These are phyloP conservation scores for Diaporthe caulivora DNA, from an alignment of 2,329 filamentous ascomycete species.

Conservation along the genomic window DNA sequence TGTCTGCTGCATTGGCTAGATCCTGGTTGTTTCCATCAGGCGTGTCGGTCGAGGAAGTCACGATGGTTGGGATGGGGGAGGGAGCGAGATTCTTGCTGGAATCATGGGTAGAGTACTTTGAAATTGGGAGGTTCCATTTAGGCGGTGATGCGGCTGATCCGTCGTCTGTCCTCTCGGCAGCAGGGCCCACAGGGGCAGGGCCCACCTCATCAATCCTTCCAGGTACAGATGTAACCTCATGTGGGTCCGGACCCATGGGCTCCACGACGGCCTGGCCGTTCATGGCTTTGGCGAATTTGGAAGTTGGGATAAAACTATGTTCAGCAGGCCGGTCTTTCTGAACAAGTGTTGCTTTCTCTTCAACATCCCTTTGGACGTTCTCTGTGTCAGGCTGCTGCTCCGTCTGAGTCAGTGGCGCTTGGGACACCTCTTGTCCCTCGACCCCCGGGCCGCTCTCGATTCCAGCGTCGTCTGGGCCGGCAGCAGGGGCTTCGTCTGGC, in stretches of 20 bases:
- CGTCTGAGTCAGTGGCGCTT: conserved; percentile 34
- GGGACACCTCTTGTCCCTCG: conserved; percentile 33
- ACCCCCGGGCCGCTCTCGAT: conserved; percentile 11
- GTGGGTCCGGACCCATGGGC: conserved; percentile 39
- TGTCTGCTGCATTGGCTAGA: conserved; percentile 36
- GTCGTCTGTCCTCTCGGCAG: conserved; percentile 40
- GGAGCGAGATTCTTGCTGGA: conserved; percentile 41
- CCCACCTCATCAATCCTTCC: conserved; percentile 41
- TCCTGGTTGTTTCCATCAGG: conserved; percentile 40
- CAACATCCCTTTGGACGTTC: conserved; percentile 18
- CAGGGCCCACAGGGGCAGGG: conserved; percentile 38
- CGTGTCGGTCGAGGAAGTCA: conserved; percentile 38
- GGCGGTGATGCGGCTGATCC: conserved; percentile 39
- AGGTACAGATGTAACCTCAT: conserved; percentile 39
- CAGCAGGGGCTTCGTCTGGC: conserved; percentile 20
- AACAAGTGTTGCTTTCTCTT: conserved; percentile 21
- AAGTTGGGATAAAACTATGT: conserved; percentile 42
- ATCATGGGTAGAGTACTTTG: conserved; percentile 59
- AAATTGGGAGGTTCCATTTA: conserved; percentile 51
- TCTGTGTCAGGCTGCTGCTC: conserved; percentile 24
- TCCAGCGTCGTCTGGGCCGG: conserved; percentile 11
- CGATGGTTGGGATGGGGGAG: conserved; percentile 41
- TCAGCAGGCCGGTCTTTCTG: conserved; percentile 30
- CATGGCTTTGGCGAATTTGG: conserved; percentile 44
- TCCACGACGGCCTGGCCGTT: conserved; percentile 39